Evolutionary conservation across 2,329 filamentous ascomycete genomes (phyloP).

Genomic region (Pestalotiopsis sp.): DNA sequence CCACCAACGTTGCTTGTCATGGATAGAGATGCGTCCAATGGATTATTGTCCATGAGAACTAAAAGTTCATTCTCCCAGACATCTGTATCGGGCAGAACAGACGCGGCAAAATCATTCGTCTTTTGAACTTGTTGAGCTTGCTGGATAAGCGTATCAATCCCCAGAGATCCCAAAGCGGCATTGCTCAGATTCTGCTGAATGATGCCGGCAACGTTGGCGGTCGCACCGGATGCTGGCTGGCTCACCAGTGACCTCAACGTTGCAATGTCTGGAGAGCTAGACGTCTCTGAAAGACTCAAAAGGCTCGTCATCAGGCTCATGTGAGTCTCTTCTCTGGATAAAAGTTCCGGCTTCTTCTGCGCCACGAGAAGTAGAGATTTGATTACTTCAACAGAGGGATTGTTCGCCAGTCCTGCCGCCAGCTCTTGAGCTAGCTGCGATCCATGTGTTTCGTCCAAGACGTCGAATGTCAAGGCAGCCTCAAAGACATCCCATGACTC

Average conservation of each 20-base stretch:
- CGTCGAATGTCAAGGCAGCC: conserved; percentile 45
- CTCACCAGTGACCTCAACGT: conserved; percentile 50
- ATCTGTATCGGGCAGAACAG: conserved; percentile 63
- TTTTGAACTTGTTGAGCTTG: conserved; percentile 45
- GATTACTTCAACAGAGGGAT: conserved; percentile 35
- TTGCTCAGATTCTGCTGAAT: conserved; percentile 58
- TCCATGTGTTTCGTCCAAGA: conserved; percentile 38
- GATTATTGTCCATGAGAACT: conserved; percentile 52
- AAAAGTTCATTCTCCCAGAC: conserved; percentile 69
- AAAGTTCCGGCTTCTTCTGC: conserved; percentile 44
- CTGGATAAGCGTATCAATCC: conserved; percentile 55
- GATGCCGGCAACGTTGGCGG: conserved; percentile 49
- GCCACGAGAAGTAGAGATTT: conserved; percentile 51
- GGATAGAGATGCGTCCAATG: conserved; percentile 64
- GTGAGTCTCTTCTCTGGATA: conserved; percentile 49
- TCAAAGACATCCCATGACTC: conserved; percentile 49
- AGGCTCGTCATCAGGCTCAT: conserved; percentile 55
- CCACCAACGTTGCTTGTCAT: conserved; percentile 76
- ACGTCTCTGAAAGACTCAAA: conserved; percentile 55
- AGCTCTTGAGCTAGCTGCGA: conserved; percentile 37
- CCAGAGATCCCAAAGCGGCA: conserved; percentile 50
- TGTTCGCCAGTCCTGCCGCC: conserved; percentile 21
- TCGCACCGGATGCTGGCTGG: conserved; percentile 40
- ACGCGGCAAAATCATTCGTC: conserved; percentile 30
- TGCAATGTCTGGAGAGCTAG: conserved; percentile 41